Evolutionary conservation across 306 rosid genomes (phyloP).

Genomic region (Prinsepia uniflora): DNA sequence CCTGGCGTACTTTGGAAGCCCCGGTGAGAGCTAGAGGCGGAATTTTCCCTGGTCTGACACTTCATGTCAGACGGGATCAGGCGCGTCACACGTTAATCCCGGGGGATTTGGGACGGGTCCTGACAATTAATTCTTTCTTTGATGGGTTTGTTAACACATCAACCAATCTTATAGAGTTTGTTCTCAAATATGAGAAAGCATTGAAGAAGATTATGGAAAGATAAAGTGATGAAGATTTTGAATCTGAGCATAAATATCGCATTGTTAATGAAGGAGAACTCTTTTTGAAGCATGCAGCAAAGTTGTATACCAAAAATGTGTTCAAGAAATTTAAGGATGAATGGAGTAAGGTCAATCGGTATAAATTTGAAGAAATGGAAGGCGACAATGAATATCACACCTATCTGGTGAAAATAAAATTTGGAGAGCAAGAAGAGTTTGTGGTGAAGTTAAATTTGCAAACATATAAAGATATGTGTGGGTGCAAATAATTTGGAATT

Average conservation of each 20-base stretch:
- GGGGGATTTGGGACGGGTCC: no score
- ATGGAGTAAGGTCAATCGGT: no score
- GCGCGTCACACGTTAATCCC: no score
- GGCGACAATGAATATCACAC: background rate
- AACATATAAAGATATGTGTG: background rate
- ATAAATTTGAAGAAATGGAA: no score
- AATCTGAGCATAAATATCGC: background rate
- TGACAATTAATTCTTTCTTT: no score
- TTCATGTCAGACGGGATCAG: no score
- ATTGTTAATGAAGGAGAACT: background rate
- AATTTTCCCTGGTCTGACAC: no score
- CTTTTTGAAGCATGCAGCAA: no score
- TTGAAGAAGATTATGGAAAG: background rate
- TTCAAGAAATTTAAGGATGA: no score
- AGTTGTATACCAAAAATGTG: no score
- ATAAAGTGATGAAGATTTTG: conserved; percentile 12
- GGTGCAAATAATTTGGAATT: background rate
- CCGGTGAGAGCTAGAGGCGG: no score
- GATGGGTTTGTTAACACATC: background rate
- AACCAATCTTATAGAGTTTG: conserved; percentile 6
- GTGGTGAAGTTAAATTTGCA: background rate
- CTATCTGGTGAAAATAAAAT: background rate
- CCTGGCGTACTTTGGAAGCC: no score
- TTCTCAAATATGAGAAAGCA: conserved; percentile 8
- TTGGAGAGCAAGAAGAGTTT: background rate